Conservation (phyloP, 495 filamentous ascomycete genomes). For the Xylaria acuta region DNA sequence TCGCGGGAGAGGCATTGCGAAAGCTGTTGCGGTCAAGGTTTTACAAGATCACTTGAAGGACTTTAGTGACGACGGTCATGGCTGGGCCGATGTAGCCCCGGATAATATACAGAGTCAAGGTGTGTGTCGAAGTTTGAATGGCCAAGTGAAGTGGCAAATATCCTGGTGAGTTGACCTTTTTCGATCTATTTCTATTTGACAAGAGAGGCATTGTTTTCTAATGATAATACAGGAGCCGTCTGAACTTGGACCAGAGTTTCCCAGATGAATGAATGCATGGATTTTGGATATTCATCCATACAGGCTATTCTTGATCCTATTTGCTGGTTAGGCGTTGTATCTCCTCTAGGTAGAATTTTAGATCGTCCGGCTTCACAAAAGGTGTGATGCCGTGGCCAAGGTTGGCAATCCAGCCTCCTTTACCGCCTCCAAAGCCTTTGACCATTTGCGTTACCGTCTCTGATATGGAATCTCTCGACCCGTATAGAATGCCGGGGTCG, state of each 20-base stretch:
- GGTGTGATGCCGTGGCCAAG: conserved; percentile 96
- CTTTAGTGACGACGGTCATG: conserved; percentile 48
- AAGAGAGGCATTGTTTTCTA: conserved; percentile 14
- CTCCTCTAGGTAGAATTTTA: conserved; percentile 93
- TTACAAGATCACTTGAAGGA: conserved; percentile 46
- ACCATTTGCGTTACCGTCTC: conserved; percentile 82
- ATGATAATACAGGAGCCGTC: conserved; percentile 30
- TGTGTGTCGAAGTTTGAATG: conserved; percentile 53
- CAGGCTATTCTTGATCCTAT: conserved; percentile 17
- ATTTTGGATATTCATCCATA: neutral
- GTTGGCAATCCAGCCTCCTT: conserved; percentile 77
- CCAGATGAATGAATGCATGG: conserved; percentile 26
- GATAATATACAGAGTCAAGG: conserved; percentile 49
- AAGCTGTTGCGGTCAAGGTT: conserved; percentile 48
- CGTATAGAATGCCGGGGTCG: conserved; percentile 92
- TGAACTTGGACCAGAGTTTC: conserved; percentile 37
- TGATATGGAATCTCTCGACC: conserved; percentile 79
- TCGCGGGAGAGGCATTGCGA: conserved; percentile 52
- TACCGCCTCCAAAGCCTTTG: conserved; percentile 71
- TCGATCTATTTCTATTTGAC: neutral
- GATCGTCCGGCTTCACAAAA: conserved; percentile 87
- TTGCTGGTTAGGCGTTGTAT: conserved; percentile 72
- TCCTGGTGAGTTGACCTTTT: conserved; percentile 53
- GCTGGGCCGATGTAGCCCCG: conserved; percentile 51
- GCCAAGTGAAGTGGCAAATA: conserved; percentile 42